phyloP scores from a whole-genome alignment of 306 rosid species.

The Begonia masoniana region DNA sequence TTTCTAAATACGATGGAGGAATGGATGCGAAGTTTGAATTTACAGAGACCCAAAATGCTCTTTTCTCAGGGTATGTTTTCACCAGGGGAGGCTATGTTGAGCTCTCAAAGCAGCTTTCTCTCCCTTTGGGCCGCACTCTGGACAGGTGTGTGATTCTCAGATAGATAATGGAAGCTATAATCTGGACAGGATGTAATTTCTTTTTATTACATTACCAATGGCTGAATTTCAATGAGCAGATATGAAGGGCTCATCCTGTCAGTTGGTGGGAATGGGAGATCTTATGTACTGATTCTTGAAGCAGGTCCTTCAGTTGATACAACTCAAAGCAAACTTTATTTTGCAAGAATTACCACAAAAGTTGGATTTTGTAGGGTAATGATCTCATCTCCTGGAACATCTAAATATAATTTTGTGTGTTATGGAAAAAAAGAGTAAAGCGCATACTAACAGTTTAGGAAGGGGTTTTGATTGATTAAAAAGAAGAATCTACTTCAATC shows the following conservation, averaged over 20 bases:
- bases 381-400: background rate
- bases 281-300: constrained; percentile 79
- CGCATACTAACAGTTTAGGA: no score
- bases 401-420: background rate
- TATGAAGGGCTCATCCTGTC: constrained; percentile 94
- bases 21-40: constrained; percentile 90
- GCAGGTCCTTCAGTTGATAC: constrained; percentile 74
- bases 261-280: constrained; percentile 92
- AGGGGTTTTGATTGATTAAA: background rate
- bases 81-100: constrained; percentile 89
- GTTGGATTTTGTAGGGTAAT: constrained; percentile 93
- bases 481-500: background rate
- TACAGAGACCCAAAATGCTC: constrained; percentile 61
- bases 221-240: constrained; percentile 26
- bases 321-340: constrained; percentile 79
- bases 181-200: no score
- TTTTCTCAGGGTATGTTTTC: constrained; percentile 93
- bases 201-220: no score
- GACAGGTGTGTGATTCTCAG: constrained; percentile 49
- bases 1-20: constrained; percentile 91
- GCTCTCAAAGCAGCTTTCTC: constrained; percentile 65
- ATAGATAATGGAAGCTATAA: background rate
- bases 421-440: background rate
- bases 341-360: constrained; percentile 77
- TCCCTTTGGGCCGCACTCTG: constrained; percentile 83